Conservation (phyloP, 2,329 filamentous ascomycete species). For the Pestalotiopsis sp. region DNA sequence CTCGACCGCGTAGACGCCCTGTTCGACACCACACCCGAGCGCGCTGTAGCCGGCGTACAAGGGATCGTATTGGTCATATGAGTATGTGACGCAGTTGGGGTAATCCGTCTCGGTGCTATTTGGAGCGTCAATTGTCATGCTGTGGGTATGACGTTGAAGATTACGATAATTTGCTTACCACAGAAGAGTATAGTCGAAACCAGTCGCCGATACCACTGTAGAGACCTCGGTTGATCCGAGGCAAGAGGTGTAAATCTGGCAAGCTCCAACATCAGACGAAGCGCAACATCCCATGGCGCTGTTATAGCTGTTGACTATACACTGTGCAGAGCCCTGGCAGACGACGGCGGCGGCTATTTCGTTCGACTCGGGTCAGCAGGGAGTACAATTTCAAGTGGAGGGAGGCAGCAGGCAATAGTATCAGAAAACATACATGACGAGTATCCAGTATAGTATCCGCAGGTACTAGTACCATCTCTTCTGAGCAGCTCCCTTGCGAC, state of each 20-base stretch:
- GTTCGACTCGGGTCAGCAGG: neutral
- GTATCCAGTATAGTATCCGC: constrained; percentile 26
- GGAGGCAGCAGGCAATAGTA: neutral
- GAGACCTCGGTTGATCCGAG: constrained; percentile 23
- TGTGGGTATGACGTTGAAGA: neutral
- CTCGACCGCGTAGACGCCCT: constrained; percentile 25
- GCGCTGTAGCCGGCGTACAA: constrained; percentile 29
- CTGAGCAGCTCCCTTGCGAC: constrained; percentile 26
- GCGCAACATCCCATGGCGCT: constrained; percentile 31
- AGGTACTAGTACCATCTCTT: constrained; percentile 19
- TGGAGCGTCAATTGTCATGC: neutral
- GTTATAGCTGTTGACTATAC: constrained; percentile 19
- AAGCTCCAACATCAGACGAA: constrained; percentile 20
- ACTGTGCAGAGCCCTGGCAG: constrained; percentile 24
- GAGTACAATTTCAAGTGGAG: neutral
- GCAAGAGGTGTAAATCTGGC: constrained; percentile 30
- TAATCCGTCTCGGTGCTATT: constrained; percentile 13
- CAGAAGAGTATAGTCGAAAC: constrained; percentile 4
- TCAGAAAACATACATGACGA: constrained; percentile 23
- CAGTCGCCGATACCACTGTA: neutral
- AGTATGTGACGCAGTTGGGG: constrained; percentile 31
- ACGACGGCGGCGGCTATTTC: constrained; percentile 6
- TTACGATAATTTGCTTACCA: neutral
- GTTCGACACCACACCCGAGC: constrained; percentile 27
- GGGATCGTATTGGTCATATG: constrained; percentile 26